Conservation (phyloP, 2,329 filamentous ascomycete genomes). For the Dendrostoma leiphaemia region DNA sequence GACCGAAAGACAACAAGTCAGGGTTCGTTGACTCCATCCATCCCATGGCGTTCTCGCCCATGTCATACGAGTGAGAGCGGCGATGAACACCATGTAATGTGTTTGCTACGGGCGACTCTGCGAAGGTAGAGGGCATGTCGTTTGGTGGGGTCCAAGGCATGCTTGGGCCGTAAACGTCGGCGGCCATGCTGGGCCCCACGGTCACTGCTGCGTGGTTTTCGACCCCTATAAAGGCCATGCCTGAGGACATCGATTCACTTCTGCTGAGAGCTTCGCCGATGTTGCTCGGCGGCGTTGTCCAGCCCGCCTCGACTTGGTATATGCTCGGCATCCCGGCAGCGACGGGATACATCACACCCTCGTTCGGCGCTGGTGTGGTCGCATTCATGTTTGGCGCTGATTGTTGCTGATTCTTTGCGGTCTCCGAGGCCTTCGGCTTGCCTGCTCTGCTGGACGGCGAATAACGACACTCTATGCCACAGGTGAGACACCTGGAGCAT, state of each 20-base stretch:
- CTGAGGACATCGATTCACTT: conserved; percentile 33
- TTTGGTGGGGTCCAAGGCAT: conserved; percentile 40
- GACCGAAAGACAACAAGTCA: conserved; percentile 33
- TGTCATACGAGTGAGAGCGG: conserved; percentile 37
- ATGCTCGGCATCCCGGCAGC: conserved; percentile 28
- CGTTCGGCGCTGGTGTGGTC: conserved; percentile 25
- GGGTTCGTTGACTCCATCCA: conserved; percentile 29
- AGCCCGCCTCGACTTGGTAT: conserved; percentile 36
- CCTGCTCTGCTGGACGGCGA: conserved; percentile 51
- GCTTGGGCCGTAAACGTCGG: conserved; percentile 33
- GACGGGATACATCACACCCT: conserved; percentile 30
- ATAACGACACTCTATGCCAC: conserved; percentile 49
- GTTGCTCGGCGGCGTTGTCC: conserved; percentile 36
- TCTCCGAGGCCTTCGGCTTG: conserved; percentile 43
- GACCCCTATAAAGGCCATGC: conserved; percentile 23
- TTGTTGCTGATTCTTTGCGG: conserved; percentile 20
- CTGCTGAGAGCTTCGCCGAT: conserved; percentile 33
- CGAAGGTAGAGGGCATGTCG: conserved; percentile 40
- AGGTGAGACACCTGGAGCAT: conserved; percentile 49
- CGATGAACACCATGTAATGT: conserved; percentile 28
- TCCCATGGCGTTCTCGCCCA: conserved; percentile 28
- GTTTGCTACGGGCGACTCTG: conserved; percentile 30
- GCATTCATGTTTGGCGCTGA: conserved; percentile 20
- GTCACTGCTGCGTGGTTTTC: conserved; percentile 20
- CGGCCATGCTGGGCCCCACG: conserved; percentile 19